Evolutionary conservation across 345 rosid genomes (phyloP).

Genomic region (Syzygium grande): DNA sequence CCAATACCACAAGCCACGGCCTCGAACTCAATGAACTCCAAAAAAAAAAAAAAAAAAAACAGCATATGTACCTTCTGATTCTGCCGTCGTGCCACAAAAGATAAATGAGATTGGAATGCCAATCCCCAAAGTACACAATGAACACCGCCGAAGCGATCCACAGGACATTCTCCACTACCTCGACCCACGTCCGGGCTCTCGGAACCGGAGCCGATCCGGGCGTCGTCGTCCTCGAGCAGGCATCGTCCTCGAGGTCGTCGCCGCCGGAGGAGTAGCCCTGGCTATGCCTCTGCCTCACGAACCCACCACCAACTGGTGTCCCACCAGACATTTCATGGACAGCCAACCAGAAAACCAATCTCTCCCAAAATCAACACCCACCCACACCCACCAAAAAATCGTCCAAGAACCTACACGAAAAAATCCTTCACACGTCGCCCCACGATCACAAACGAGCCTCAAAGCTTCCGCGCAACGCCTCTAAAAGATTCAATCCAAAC

Average conservation of each 20-base stretch:
- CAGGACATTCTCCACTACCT: slow-evolving; percentile 64
- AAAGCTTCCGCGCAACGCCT: not conserved
- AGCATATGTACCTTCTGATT: slow-evolving; percentile 49
- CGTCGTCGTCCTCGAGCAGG: slow-evolving; percentile 59
- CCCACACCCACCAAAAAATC: not conserved
- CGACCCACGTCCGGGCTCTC: slow-evolving; percentile 48
- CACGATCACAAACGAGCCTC: not conserved
- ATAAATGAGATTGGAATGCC: slow-evolving; percentile 61
- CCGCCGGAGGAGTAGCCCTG: slow-evolving; percentile 85
- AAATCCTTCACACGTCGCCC: not conserved
- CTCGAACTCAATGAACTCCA: not conserved
- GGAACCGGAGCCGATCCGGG: slow-evolving; percentile 33
- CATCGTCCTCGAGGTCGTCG: slow-evolving; percentile 91
- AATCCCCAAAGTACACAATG: slow-evolving; percentile 76
- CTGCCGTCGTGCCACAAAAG: slow-evolving; percentile 70
- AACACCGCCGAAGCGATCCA: slow-evolving; percentile 82
- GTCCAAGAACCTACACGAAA: not conserved
- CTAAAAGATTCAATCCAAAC: not conserved
- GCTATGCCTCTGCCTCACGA: slow-evolving; percentile 91
- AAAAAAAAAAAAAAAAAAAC: not conserved
- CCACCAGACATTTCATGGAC: slow-evolving; percentile 74
- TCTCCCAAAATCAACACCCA: not conserved
- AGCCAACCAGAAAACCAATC: not conserved
- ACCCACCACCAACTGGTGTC: slow-evolving; percentile 80
- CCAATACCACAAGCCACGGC: not conserved